Conservation (phyloP, 2,329 filamentous ascomycete genomes). For the Colletotrichum coccodes region DNA sequence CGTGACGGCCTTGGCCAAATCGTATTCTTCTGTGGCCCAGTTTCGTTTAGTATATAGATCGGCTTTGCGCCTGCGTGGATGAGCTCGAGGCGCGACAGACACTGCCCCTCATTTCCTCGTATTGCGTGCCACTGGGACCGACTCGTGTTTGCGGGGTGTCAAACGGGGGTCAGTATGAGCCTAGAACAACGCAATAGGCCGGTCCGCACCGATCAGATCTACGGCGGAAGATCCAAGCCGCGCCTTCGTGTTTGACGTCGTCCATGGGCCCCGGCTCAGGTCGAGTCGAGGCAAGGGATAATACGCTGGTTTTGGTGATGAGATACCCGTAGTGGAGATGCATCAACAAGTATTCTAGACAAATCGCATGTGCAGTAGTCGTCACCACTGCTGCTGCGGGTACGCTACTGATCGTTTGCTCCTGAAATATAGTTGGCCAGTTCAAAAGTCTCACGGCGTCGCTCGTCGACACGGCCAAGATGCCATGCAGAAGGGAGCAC, state of each 20-base stretch:
- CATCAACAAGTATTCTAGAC: background rate
- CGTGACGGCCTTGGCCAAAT: constrained; percentile 7
- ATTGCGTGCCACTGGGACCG: constrained; percentile 13
- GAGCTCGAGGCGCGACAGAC: background rate
- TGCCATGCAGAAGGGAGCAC: too few species aligned
- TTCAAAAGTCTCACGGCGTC: background rate
- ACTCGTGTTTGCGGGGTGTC: constrained; percentile 27
- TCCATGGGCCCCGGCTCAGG: background rate
- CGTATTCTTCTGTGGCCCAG: background rate
- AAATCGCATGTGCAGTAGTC: background rate
- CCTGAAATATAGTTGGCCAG: background rate
- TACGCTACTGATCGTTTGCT: background rate
- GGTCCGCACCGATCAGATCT: constrained; percentile 9
- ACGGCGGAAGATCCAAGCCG: background rate
- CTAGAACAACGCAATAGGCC: background rate
- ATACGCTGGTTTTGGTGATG: background rate
- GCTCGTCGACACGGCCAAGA: background rate
- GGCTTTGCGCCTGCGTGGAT: background rate
- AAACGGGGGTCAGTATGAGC: constrained; percentile 12
- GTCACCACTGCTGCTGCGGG: too few species aligned
- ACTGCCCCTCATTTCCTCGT: constrained; percentile 19
- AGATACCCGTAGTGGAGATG: background rate
- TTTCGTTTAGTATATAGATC: background rate
- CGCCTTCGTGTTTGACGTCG: background rate
- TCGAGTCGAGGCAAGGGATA: background rate